phyloP scores from a whole-genome alignment of 371 early-diverging fungal genomes.

The Apophysomyces ossiformis region DNA sequence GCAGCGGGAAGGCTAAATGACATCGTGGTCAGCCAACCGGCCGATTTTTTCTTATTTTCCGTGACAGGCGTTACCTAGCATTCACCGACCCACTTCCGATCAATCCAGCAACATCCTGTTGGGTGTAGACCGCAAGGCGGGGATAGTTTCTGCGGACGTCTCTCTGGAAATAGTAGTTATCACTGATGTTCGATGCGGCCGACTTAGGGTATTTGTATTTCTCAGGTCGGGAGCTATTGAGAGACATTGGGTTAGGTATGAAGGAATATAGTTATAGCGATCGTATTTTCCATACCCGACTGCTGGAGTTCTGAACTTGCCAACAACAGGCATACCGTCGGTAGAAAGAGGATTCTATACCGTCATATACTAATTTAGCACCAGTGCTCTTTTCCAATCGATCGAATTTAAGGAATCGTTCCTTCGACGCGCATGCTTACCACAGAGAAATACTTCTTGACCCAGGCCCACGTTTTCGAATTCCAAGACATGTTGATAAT shows the following conservation, averaged over 20 bases:
- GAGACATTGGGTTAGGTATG: neutral
- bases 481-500: constrained; percentile 47
- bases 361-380: no score
- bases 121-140: constrained; percentile 81
- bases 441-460: constrained; percentile 51
- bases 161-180: constrained; percentile 90
- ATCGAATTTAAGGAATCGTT: neutral
- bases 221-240: constrained; percentile 55
- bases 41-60: neutral
- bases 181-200: constrained; percentile 65
- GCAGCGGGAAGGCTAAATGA: constrained; percentile 33
- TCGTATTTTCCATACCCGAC: constrained; percentile 47
- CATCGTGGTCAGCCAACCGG: constrained; percentile 3
- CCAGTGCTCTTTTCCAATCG: no score
- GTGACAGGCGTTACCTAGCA: constrained; percentile 33
- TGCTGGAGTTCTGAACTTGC: constrained; percentile 65
- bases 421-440: constrained; percentile 27
- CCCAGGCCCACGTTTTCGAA: constrained; percentile 56
- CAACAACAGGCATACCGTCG: constrained; percentile 65
- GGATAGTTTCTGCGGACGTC: constrained; percentile 93
- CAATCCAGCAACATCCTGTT: constrained; percentile 73
- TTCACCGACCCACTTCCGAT: constrained; percentile 55
- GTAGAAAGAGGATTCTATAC: constrained; percentile 64
- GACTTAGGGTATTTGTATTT: constrained; percentile 60
- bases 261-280: no score